Evolutionary conservation across 2,329 filamentous ascomycete species (phyloP).

Genomic region (Fusarium sp.): DNA sequence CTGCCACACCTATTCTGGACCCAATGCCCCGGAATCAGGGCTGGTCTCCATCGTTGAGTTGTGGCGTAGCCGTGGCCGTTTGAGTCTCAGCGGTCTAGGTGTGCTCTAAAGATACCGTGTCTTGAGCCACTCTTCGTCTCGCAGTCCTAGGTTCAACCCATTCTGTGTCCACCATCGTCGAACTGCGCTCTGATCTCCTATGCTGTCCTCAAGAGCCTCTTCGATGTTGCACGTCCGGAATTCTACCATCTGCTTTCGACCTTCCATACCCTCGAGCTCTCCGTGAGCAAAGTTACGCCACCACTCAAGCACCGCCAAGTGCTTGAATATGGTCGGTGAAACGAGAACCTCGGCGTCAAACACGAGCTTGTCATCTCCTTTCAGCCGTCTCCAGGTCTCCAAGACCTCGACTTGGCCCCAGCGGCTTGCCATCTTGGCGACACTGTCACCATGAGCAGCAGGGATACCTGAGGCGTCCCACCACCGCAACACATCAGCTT

Average conservation of each 20-base stretch:
- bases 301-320: conserved; percentile 89
- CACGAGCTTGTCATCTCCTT: conserved; percentile 73
- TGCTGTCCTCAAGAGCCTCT: conserved; percentile 89
- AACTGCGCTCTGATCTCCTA: conserved; percentile 78
- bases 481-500: conserved; percentile 82
- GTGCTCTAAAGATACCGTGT: conserved; percentile 71
- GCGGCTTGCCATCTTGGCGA: conserved; percentile 84
- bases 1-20: conserved; percentile 8
- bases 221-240: conserved; percentile 97
- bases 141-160: conserved; percentile 81
- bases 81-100: background rate
- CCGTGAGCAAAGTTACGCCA: conserved; percentile 78
- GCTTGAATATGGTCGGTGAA: conserved; percentile 86
- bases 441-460: conserved; percentile 80
- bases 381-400: conserved; percentile 80
- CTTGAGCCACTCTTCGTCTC: conserved; percentile 91
- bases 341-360: conserved; percentile 88
- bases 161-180: conserved; percentile 89
- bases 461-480: conserved; percentile 87
- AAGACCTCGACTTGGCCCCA: conserved; percentile 87
- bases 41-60: conserved; percentile 1
- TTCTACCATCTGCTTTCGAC: conserved; percentile 75
- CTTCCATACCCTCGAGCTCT: conserved; percentile 64
- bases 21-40: conserved; percentile 19
- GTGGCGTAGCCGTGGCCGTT: background rate